Evolutionary conservation across 2,329 filamentous ascomycete genomes (phyloP).

Genomic region (Arthrobotrys pseudoclavata): DNA sequence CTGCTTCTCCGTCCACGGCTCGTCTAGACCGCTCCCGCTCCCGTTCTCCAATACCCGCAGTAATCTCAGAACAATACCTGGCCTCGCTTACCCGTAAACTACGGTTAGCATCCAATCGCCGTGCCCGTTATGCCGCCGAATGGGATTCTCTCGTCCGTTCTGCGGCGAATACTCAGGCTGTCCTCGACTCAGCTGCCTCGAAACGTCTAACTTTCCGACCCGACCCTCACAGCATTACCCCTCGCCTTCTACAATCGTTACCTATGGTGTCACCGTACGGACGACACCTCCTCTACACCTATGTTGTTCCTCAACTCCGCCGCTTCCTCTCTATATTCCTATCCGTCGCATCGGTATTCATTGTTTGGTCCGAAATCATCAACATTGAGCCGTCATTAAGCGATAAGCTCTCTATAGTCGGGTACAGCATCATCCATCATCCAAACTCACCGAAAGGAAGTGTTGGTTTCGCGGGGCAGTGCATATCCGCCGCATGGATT

Average conservation of each 20-base stretch:
- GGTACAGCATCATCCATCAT: slow-evolving; percentile 79
- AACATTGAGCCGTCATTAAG: slow-evolving; percentile 84
- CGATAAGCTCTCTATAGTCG: slow-evolving; percentile 73
- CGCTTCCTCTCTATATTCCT: slow-evolving; percentile 77
- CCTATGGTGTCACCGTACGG: slow-evolving; percentile 82
- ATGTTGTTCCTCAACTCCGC: slow-evolving; percentile 78
- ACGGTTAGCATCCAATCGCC: slow-evolving; percentile 83
- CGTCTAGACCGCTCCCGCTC: slow-evolving; percentile 65
- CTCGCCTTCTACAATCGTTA: slow-evolving; percentile 71
- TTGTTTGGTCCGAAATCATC: slow-evolving; percentile 94
- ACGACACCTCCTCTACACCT: slow-evolving; percentile 82
- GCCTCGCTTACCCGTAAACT: slow-evolving; percentile 88
- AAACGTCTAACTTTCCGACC: slow-evolving; percentile 77
- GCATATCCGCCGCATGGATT: slow-evolving; percentile 88
- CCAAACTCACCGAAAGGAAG: slow-evolving; percentile 78
- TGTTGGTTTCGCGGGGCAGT: slow-evolving; percentile 87
- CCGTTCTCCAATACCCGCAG: slow-evolving; percentile 69
- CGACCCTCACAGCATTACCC: slow-evolving; percentile 56
- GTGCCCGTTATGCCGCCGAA: slow-evolving; percentile 84
- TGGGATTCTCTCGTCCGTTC: slow-evolving; percentile 84
- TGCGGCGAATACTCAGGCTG: slow-evolving; percentile 81
- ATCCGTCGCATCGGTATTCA: slow-evolving; percentile 80
- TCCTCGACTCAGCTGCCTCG: slow-evolving; percentile 85
- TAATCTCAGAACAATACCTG: slow-evolving; percentile 93
- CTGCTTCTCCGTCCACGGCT: slow-evolving; percentile 43